Percentiles rank a stretch among this genome's conserved stretches.
Conservation (phyloP, 1,139 yeast species). For the Protomyces inundatus region DNA sequence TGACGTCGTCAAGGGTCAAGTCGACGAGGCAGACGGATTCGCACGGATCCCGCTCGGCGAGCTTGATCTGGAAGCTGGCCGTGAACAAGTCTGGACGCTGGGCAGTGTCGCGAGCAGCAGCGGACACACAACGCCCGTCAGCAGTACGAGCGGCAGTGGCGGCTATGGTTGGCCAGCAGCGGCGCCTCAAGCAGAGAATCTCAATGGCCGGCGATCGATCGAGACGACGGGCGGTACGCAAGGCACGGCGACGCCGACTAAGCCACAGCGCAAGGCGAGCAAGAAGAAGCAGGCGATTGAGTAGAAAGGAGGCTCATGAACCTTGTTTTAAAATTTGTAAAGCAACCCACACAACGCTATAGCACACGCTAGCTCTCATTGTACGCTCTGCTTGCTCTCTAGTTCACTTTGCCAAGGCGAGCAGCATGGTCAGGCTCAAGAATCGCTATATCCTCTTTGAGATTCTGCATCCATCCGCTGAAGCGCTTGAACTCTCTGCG, state of each 20-base stretch:
- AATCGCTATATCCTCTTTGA: constrained; percentile 80
- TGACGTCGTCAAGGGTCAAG: constrained; percentile 39
- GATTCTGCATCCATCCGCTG: constrained; percentile 45
- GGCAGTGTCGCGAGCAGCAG: constrained; percentile 21
- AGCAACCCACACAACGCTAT: no score
- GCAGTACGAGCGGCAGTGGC: constrained; percentile 1
- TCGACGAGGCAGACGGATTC: constrained; percentile 4
- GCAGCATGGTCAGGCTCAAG: constrained; percentile 75
- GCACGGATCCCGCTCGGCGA: constrained; percentile 12
- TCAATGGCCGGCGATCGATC: not conserved
- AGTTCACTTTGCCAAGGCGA: no score
- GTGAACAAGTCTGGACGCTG: constrained; percentile 16
- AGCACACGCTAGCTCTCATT: no score
- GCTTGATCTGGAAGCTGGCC: constrained; percentile 18
- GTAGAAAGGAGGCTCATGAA: not conserved
- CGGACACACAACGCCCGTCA: constrained; percentile 19
- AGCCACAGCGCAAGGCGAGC: not conserved
- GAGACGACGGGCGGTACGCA: not conserved
- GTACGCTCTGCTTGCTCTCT: no score
- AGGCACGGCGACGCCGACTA: not conserved
- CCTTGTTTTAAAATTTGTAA: no score
- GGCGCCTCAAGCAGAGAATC: constrained; percentile 7
- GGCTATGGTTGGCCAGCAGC: constrained; percentile 10
- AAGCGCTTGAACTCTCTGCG: constrained; percentile 21
- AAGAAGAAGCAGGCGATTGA: not conserved